Evolutionary conservation across 2,329 filamentous ascomycete genomes (phyloP), one percentile per base, ranked within the genome.

Genomic region (Fusarium luffae): DNA sequence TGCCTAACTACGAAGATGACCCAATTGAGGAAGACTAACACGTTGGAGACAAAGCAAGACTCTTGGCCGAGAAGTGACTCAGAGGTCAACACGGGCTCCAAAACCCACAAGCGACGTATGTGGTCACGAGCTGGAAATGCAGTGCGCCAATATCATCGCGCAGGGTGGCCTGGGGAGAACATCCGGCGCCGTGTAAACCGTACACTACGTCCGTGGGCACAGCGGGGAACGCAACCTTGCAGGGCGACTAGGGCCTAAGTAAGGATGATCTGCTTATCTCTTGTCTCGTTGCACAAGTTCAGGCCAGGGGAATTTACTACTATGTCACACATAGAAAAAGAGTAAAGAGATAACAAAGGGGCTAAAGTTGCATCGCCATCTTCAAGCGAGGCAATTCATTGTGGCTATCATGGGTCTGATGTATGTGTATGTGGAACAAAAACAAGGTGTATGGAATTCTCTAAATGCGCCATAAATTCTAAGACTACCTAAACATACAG

Each of bases 1-100:
- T 80, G 67, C 78, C 78, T 16, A 68, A 77, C 59, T 74, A 77
- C 54, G 65, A 77, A 16, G 76, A 68, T 19, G 78, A 80, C 59
- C 77, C 78, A 46, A 79, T 80, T 52, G 78, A 80, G 32, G 76
- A 71, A 46, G 64, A 63, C 42, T 69, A 46, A 28, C 40, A 51
- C n/a, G 25, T 60, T 34, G 67, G 55, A 50, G 37, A 60, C 61
- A 56, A 52, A 52, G 49, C 23, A 52, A 52, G 34, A 52, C 27
- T 13, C 14, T 16, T 52, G 46, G 62, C 16, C 25, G 10, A 41
- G 18, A 55, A 42, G 46, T 54, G 59, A 60, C 59, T 51, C 54
- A 60, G 44, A 57, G 16, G 43, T 52, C 16, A n/a, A 34, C 27
- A 25, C 48, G 46, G 50, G 48, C 14, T 30, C 32, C 51, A 48